Conservation (phyloP, 441 rosid genomes). For the Erodium moschatum region DNA sequence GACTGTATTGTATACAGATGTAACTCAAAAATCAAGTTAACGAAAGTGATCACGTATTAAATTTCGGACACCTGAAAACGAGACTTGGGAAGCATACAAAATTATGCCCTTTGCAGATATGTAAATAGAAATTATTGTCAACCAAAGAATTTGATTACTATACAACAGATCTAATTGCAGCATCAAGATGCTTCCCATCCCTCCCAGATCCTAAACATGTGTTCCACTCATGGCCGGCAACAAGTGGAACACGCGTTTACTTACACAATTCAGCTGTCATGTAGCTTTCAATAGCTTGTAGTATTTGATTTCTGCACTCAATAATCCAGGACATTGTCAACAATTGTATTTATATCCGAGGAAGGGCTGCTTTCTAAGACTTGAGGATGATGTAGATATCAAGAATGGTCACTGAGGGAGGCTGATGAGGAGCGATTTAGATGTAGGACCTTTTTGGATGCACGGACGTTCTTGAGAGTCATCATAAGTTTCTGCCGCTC, state of each 20-base stretch:
- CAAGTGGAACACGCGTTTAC: slow-evolving; percentile 1
- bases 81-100: neutral
- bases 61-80: neutral
- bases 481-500: slow-evolving; percentile 75
- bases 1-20: neutral
- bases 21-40: no score
- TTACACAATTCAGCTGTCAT: slow-evolving; percentile 11
- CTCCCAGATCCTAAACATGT: neutral
- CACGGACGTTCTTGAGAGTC: slow-evolving; percentile 77
- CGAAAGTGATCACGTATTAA: no score
- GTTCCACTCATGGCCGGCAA: neutral
- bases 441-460: slow-evolving; percentile 48
- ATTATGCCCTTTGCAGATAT: neutral
- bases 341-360: neutral
- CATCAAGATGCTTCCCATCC: slow-evolving; percentile 7
- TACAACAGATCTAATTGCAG: slow-evolving; percentile 29
- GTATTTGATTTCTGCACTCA: slow-evolving; percentile 7
- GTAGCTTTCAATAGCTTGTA: neutral
- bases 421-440: slow-evolving; percentile 45
- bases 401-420: slow-evolving; percentile 39
- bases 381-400: slow-evolving; percentile 15
- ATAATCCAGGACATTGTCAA: neutral
- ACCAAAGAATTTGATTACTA: slow-evolving; percentile 38
- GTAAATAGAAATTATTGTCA: slow-evolving; percentile 20
- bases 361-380: neutral